phyloP scores from a whole-genome alignment of 768 basidiomycete genomes.

The Paxillus ammoniavirescens region DNA sequence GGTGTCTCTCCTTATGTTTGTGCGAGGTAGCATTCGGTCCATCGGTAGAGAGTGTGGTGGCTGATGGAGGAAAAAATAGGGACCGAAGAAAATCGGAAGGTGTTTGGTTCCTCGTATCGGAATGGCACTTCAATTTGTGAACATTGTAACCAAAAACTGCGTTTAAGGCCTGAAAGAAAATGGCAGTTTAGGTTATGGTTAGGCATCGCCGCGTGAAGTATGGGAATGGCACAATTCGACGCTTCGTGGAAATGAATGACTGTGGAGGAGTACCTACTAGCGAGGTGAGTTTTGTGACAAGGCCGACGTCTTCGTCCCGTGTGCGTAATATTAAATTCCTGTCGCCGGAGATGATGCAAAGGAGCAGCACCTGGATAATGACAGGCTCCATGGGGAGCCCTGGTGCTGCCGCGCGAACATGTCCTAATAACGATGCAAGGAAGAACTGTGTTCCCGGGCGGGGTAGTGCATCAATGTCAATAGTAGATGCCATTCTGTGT shows the following conservation, averaged over 20 bases:
- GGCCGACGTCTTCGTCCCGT: slow-evolving; percentile 59
- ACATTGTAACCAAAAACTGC: slow-evolving; percentile 58
- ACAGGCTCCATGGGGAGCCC: slow-evolving; percentile 58
- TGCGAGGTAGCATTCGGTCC: slow-evolving; percentile 3
- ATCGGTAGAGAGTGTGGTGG: slow-evolving; percentile 15
- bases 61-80: slow-evolving; percentile 34
- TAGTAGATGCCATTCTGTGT: slow-evolving; percentile 13
- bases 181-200: slow-evolving; percentile 2
- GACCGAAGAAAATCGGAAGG: slow-evolving; percentile 34
- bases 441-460: slow-evolving; percentile 45
- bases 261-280: slow-evolving; percentile 41
- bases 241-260: background rate
- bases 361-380: slow-evolving; percentile 63
- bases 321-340: slow-evolving; percentile 66
- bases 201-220: slow-evolving; percentile 1
- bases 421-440: slow-evolving; percentile 47
- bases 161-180: slow-evolving; percentile 49
- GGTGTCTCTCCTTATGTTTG: slow-evolving; percentile 17
- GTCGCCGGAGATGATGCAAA: slow-evolving; percentile 61
- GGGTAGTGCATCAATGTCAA: slow-evolving; percentile 31
- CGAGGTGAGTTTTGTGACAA: slow-evolving; percentile 55
- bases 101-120: slow-evolving; percentile 12
- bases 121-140: slow-evolving; percentile 54
- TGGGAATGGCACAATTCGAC: slow-evolving; percentile 4
- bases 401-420: slow-evolving; percentile 44